phyloP scores from a whole-genome alignment of 129 eudicot genomes.

The Flaveria bidentis region DNA sequence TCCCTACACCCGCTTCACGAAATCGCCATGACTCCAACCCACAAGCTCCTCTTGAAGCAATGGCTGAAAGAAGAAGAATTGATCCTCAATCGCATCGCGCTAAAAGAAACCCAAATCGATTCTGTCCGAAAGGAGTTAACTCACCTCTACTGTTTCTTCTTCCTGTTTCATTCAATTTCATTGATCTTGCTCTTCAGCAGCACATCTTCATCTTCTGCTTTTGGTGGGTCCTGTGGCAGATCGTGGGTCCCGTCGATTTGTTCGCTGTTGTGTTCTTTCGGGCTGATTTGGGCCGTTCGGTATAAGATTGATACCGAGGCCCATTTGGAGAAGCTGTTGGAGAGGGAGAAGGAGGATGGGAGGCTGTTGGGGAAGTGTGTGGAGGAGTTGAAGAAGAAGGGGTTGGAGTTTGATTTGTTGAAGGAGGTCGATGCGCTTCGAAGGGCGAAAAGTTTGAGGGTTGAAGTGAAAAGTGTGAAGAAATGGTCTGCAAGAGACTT shows the following conservation, averaged over 20 bases:
- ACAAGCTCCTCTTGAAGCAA: conserved; percentile 90
- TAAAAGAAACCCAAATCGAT: conserved; percentile 86
- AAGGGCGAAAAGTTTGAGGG: conserved; percentile 80
- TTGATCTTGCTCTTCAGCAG: conserved; percentile 63
- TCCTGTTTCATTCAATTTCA: conserved; percentile 75
- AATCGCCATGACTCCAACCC: conserved; percentile 80
- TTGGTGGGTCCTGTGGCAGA: conserved; percentile 34
- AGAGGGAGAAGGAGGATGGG: conserved; percentile 85
- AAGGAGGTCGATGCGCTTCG: conserved; percentile 88
- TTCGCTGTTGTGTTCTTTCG: conserved; percentile 63
- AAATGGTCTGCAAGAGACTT: conserved; percentile 85
- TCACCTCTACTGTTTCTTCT: conserved; percentile 79
- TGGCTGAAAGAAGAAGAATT: conserved; percentile 94
- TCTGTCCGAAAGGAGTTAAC: conserved; percentile 61
- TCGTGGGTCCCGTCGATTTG: conserved; percentile 86
- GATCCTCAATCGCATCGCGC: conserved; percentile 65
- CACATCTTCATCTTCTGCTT: conserved; percentile 14
- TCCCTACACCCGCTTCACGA: conserved; percentile 85
- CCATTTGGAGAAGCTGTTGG: conserved; percentile 73
- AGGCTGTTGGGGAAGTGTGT: conserved; percentile 74
- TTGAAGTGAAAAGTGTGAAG: conserved; percentile 57
- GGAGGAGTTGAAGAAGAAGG: conserved; percentile 86
- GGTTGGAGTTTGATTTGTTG: conserved; percentile 84
- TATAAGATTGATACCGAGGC: conserved; percentile 67
- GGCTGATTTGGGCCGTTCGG: conserved; percentile 81